phyloP scores from a whole-genome alignment of 2,329 filamentous ascomycete species.

The Fusarium sp. region DNA sequence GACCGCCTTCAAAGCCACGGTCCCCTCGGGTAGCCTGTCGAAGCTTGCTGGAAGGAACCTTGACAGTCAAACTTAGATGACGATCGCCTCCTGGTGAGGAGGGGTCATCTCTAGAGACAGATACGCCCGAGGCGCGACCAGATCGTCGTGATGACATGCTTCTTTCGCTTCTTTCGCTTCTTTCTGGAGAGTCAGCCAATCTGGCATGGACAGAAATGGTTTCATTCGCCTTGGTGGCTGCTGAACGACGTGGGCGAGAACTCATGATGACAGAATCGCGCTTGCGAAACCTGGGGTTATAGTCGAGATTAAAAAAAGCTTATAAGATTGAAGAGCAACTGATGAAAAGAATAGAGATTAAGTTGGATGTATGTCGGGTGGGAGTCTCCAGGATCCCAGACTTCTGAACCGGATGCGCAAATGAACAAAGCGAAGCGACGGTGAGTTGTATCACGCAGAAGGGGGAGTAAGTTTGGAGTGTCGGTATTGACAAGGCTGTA shows the following conservation, averaged over 20 bases:
- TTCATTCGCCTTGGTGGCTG: conserved; percentile 56
- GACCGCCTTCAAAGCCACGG: conserved; percentile 56
- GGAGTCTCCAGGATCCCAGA: not conserved
- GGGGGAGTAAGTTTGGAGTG: conserved; percentile 11
- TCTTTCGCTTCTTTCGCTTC: conserved; percentile 50
- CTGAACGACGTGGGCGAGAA: conserved; percentile 60
- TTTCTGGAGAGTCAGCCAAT: conserved; percentile 56
- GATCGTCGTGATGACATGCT: conserved; percentile 66
- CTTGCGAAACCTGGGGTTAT: conserved; percentile 30
- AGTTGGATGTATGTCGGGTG: conserved; percentile 8
- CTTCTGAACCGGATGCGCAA: conserved; percentile 1
- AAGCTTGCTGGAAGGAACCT: conserved; percentile 62
- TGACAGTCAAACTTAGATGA: conserved; percentile 61
- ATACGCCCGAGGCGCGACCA: conserved; percentile 58
- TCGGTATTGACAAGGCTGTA: conserved; percentile 39
- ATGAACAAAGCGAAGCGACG: conserved; percentile 3
- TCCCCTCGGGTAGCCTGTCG: conserved; percentile 61
- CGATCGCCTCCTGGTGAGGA: conserved; percentile 60
- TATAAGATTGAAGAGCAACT: conserved; percentile 7
- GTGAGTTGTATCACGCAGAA: conserved; percentile 6
- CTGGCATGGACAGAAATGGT: conserved; percentile 56
- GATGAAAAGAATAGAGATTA: not conserved
- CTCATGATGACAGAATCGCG: conserved; percentile 53
- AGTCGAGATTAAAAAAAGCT: not conserved
- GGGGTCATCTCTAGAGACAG: conserved; percentile 58